Evolutionary conservation across 2,329 filamentous ascomycete species (phyloP).

Genomic region (Talaromyces sp.): DNA sequence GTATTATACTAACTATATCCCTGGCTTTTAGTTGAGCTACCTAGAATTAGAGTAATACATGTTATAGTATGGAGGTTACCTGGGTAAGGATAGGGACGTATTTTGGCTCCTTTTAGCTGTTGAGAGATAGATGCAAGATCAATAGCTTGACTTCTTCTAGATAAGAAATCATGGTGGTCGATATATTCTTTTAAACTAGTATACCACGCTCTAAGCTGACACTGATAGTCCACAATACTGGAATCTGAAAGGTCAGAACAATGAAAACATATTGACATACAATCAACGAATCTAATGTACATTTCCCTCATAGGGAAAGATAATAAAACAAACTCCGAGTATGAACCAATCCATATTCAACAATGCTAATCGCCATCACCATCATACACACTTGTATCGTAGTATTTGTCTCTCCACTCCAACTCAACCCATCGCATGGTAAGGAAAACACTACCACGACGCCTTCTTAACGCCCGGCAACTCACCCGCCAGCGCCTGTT

Average conservation of each 20-base stretch:
- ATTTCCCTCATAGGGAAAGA: neutral
- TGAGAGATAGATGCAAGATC: too few relatives aligned
- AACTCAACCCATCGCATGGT: neutral
- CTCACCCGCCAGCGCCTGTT: slow-evolving; percentile 80
- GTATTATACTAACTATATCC: too few relatives aligned
- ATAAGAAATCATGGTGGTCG: too few relatives aligned
- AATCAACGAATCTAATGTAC: neutral
- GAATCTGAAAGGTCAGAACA: neutral
- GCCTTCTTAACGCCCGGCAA: slow-evolving; percentile 93
- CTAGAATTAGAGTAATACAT: too few relatives aligned
- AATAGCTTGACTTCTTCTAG: too few relatives aligned
- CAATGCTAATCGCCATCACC: slow-evolving; percentile 3
- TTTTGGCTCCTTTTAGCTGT: too few relatives aligned
- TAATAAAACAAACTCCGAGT: neutral
- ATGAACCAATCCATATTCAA: neutral
- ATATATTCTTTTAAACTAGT: too few relatives aligned
- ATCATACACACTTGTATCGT: neutral
- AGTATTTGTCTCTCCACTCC: neutral
- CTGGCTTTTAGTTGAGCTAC: too few relatives aligned
- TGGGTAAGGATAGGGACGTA: too few relatives aligned
- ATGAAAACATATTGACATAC: neutral
- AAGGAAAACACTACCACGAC: slow-evolving; percentile 66
- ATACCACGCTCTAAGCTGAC: too few relatives aligned
- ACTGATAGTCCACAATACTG: too few relatives aligned
- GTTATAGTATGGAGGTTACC: too few relatives aligned